These are phyloP conservation scores for Chlamydomonas schloesseri DNA, from an alignment of 139 green algal species.

Conservation along the genomic window DNA sequence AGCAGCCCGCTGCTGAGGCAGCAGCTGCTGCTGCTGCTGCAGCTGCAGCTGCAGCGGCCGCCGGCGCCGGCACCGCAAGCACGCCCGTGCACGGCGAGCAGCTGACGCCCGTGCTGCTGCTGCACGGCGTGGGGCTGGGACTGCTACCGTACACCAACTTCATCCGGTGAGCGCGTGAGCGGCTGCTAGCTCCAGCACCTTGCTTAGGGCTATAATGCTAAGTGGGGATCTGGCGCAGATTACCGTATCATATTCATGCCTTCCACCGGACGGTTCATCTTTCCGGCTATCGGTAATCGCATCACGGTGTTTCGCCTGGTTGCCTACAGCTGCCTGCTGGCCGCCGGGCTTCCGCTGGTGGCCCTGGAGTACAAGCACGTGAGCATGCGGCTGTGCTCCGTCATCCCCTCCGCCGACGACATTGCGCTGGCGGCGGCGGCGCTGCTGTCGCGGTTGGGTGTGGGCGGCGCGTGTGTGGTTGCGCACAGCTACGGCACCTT, in stretches of 20 bases:
- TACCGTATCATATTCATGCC: too few relatives aligned
- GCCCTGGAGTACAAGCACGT: conserved; percentile 65
- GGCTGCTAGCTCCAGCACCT: too few relatives aligned
- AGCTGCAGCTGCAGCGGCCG: too few relatives aligned
- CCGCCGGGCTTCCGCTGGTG: conserved; percentile 51
- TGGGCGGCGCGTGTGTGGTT: conserved; percentile 44
- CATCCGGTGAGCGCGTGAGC: conserved; percentile 35
- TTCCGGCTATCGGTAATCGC: too few relatives aligned
- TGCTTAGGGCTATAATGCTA: too few relatives aligned
- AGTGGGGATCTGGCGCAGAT: too few relatives aligned
- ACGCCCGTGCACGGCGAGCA: not conserved
- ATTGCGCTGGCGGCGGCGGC: conserved; percentile 14
- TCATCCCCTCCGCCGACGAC: conserved; percentile 40
- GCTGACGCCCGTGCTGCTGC: conserved; percentile 55
- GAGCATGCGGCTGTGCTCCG: conserved; percentile 55
- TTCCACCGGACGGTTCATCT: too few relatives aligned
- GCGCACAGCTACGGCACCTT: conserved; percentile 72
- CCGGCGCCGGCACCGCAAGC: too few relatives aligned
- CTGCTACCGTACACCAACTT: conserved; percentile 43
- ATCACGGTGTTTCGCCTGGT: too few relatives aligned
- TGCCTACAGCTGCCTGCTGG: conserved; percentile 32
- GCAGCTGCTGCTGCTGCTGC: too few relatives aligned
- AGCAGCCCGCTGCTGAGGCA: too few relatives aligned
- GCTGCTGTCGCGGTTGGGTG: conserved; percentile 11
- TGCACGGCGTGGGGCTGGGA: conserved; percentile 62